Evolutionary conservation across 306 rosid species (phyloP), one percentile per base, ranked within the genome.

Genomic region (Prunus fruticosa): DNA sequence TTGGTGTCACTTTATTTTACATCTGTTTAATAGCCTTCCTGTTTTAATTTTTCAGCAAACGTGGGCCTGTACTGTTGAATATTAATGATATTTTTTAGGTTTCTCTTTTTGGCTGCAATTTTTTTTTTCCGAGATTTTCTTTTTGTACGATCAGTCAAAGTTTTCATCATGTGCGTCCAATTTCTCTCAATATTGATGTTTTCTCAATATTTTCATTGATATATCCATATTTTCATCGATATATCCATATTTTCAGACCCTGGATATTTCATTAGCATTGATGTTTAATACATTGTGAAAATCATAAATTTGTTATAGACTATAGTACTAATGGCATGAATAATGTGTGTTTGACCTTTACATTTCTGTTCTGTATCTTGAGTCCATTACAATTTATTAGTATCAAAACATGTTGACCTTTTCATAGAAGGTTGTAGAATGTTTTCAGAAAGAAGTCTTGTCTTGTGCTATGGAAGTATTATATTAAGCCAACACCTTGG

Each of bases 1-100:
- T 49, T 66, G 27, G 25, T 20, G 27, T 8, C 38, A n/a, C 41
- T 69, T 46, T 69, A 64, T 53, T 63, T 78, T 64, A 63, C 69
- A 47, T 82, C 3, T 80, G 71, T 49, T 45, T 32, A 1, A n/a
- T 38, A 34, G 22, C 51, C 23, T 38, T 34, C 22, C 22, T 72
- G 47, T 64, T 61, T 27, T 27, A 27, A 15, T 27, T 27, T 7
- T 61, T 11, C 28, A 14, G 66, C 8, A 61, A 61, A 15, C 66
- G 27, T 61, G 66, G 41, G 66, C 19, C 38, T 32, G 13, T 12
- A 20, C n/a, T n/a, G 2, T 53, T n/a, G 8, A 47, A 43, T 46
- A 68, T 47, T 23, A 25, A 49, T 69, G 50, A 23, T 69, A 49
- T 69, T 12, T 20, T 47, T 38, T 3, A 15, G 15, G 51, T 49